A percentile compares a stretch with the other conserved stretches of the same genome.
Evolutionary conservation across 306 rosid species (phyloP).

Genomic region (Prunus padus): DNA sequence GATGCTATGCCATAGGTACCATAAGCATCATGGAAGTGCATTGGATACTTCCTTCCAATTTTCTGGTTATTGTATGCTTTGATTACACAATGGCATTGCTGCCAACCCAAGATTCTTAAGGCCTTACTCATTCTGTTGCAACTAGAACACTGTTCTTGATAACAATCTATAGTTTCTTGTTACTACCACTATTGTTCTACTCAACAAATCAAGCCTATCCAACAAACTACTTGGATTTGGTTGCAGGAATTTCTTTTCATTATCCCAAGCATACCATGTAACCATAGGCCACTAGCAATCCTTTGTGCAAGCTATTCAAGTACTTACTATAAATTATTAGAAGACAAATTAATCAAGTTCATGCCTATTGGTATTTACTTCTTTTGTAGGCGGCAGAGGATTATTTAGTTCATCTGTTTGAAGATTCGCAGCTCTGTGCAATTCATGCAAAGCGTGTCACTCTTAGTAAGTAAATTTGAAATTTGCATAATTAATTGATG

Average conservation of each 20-base stretch:
- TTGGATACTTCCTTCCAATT: not conserved
- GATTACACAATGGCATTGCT: not conserved
- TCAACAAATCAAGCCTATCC: not conserved
- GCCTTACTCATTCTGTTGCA: not conserved
- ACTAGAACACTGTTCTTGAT: not conserved
- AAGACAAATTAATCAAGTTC: not conserved
- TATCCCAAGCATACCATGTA: not conserved
- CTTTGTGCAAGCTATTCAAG: not conserved
- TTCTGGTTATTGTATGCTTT: constrained; percentile 4
- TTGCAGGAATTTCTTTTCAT: not conserved
- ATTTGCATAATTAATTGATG: not conserved
- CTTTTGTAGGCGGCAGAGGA: constrained; percentile 80
- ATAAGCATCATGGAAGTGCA: not conserved
- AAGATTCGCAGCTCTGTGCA: constrained; percentile 83
- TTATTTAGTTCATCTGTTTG: constrained; percentile 62
- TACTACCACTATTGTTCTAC: not conserved
- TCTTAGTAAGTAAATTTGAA: constrained; percentile 65
- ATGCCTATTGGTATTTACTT: not conserved
- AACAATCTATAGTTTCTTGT: not conserved
- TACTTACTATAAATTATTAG: not conserved
- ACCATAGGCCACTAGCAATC: not conserved
- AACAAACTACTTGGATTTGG: not conserved
- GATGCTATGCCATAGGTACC: not conserved
- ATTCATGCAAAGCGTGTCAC: constrained; percentile 91
- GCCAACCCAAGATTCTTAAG: not conserved